These are phyloP conservation scores for Cladochytrium replicatum DNA, from an alignment of 192 early-diverging fungal genomes.

Conservation along the genomic window DNA sequence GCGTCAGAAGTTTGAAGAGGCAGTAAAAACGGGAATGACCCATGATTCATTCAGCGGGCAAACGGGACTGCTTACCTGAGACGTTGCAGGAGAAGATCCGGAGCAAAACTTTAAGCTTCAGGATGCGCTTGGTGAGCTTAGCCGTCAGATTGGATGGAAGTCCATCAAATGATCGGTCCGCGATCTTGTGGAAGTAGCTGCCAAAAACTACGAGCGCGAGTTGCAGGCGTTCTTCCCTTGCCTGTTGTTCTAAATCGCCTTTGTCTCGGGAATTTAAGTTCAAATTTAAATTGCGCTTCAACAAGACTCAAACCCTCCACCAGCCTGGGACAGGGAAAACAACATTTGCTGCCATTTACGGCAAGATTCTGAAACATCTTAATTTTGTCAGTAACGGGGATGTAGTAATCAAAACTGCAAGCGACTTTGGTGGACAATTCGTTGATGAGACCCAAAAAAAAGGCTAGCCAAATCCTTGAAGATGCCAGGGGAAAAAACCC, in stretches of 20 bases:
- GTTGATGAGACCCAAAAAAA: conserved; percentile 20
- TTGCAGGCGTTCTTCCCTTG: conserved; percentile 12
- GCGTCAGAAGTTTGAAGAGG: conserved; percentile 18
- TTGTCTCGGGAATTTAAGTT: conserved; percentile 16
- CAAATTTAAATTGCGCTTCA: neutral
- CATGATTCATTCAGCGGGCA: conserved; percentile 12
- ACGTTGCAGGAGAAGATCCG: conserved; percentile 24
- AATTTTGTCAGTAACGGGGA: conserved; percentile 16
- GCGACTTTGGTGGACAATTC: conserved; percentile 15
- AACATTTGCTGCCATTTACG: conserved; percentile 15
- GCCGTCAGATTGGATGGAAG: conserved; percentile 20
- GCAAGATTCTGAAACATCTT: conserved; percentile 16
- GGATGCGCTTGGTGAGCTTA: conserved; percentile 14
- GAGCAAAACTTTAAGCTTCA: conserved; percentile 18
- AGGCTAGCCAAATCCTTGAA: conserved; percentile 19
- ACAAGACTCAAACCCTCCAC: neutral
- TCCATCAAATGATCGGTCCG: conserved; percentile 18
- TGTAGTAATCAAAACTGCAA: conserved; percentile 13
- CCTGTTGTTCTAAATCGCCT: conserved; percentile 20
- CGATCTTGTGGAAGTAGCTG: conserved; percentile 17
- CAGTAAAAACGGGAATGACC: conserved; percentile 16
- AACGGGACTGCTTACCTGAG: conserved; percentile 7
- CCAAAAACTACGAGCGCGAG: conserved; percentile 25
- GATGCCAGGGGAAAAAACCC: conserved; percentile 14
- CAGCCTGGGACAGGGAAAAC: conserved; percentile 14